Conservation (phyloP, 2,329 filamentous ascomycete genomes). For the Aureobasidium lini region DNA sequence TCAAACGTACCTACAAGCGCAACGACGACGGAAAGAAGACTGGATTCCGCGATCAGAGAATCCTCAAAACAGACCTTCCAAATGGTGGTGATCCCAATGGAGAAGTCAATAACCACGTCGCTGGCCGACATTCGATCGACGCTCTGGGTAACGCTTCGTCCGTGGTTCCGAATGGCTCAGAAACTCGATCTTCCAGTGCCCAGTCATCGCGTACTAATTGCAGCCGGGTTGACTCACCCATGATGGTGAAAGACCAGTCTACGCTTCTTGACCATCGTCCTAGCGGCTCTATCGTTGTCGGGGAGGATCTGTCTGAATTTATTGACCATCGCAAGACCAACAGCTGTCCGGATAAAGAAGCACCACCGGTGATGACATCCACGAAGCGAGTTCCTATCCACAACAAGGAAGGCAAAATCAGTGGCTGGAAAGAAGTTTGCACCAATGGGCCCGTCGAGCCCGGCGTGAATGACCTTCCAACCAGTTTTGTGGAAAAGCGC, state of each 20-base stretch:
- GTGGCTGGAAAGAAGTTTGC: conserved; percentile 8
- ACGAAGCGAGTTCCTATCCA: conserved; percentile 3
- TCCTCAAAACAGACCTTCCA: not conserved
- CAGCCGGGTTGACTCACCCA: not conserved
- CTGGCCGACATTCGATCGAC: not conserved
- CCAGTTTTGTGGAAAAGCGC: not conserved
- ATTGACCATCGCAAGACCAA: conserved; percentile 2
- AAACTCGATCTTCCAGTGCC: not conserved
- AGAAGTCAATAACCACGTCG: not conserved
- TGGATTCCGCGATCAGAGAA: conserved; percentile 5
- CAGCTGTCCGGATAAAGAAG: not conserved
- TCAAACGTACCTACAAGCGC: conserved; percentile 11
- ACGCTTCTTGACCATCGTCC: not conserved
- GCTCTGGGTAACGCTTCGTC: not conserved
- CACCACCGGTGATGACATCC: not conserved
- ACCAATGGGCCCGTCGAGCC: not conserved
- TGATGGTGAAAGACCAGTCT: not conserved
- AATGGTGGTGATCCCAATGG: not conserved
- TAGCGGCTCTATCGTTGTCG: not conserved
- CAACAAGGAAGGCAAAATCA: conserved; percentile 12
- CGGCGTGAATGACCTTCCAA: conserved; percentile 2
- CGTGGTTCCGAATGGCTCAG: not conserved
- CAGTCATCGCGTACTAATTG: not conserved
- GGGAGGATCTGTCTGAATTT: conserved; percentile 8
- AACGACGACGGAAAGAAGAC: conserved; percentile 10